Evolutionary conservation across 75 land plant genomes (phyloP), one percentile per base, ranked within the genome.

Genomic region (Picea sitchensis): DNA sequence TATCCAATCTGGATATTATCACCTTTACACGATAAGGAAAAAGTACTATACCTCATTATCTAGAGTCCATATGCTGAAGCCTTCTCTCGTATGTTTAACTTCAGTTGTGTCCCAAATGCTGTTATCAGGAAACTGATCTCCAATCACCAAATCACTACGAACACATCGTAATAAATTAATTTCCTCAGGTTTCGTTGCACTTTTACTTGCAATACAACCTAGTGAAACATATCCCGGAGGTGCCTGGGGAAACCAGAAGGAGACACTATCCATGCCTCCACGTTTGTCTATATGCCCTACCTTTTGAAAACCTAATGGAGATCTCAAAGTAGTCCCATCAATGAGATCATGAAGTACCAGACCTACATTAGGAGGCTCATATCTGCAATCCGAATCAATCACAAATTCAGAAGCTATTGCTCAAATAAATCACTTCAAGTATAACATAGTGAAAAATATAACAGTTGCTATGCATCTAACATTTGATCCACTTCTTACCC

Each of bases 201-300:
- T 82, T 77, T 85, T 91, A 58, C 87, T 83, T 68, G 98, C 98
- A 79, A 98, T 80, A 81, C 96, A 98, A 61, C 99, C 99, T 17
- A 98, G 68, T 11, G 98, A 79, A 76, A 90, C 91, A 90, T 84
- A 98, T 47, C 98, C 98, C 1, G 99, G 93, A 65, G 99, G 96
- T 65, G 98, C 91, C 75, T 85, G 81, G 86, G 99, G 99, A 44
- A 89, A 60, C 99, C 99, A 98, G 69, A 98, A 91, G 58, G 87
- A 90, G 26, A 93, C 86, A 73, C 76, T 75, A 23, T 90, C 93
- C 61, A 83, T 58, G 59, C 89, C 89, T 61, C 82, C 85, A 0
- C 85, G 85, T 61, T 89, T 91, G 71, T 84, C 83, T 59, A 98
- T 79, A 57, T 87, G 86, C 17, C 90, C 98, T 64, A 87, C 86